phyloP scores from a whole-genome alignment of 768 basidiomycete species.

The Ramaria rubella region DNA sequence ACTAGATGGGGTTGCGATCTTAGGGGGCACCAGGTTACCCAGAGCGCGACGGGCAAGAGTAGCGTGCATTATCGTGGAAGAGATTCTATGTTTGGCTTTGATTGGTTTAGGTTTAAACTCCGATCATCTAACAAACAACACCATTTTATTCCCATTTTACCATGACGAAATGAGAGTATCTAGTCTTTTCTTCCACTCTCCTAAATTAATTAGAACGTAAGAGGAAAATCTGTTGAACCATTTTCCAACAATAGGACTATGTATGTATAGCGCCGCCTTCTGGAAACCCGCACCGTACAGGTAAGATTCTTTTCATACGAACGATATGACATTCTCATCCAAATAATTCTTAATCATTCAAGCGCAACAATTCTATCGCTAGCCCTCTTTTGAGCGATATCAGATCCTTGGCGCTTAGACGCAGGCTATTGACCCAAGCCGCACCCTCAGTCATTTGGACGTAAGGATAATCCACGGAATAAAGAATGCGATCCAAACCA shows the following conservation, averaged over 20 bases:
- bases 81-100: neutral
- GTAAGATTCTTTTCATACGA: too few relatives aligned
- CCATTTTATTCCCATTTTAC: too few relatives aligned
- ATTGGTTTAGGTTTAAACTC: neutral
- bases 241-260: too few relatives aligned
- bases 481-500: constrained; percentile 10
- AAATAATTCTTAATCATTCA: constrained; percentile 5
- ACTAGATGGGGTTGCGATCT: constrained; percentile 86
- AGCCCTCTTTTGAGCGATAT: neutral
- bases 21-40: constrained; percentile 82
- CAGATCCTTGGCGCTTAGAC: neutral
- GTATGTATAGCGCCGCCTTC: too few relatives aligned
- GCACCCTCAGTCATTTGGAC: constrained; percentile 3
- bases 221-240: too few relatives aligned
- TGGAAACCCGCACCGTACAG: too few relatives aligned
- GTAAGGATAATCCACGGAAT: constrained; percentile 10
- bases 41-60: constrained; percentile 82
- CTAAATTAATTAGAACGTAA: too few relatives aligned
- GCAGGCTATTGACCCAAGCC: neutral
- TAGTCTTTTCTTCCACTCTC: too few relatives aligned
- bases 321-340: too few relatives aligned
- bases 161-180: too few relatives aligned
- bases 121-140: too few relatives aligned
- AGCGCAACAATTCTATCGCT: constrained; percentile 6
- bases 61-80: constrained; percentile 53